Base-by-base conservation (phyloP, 1,284 basidiomycete species). In the Trichosporon sp. region DNA sequence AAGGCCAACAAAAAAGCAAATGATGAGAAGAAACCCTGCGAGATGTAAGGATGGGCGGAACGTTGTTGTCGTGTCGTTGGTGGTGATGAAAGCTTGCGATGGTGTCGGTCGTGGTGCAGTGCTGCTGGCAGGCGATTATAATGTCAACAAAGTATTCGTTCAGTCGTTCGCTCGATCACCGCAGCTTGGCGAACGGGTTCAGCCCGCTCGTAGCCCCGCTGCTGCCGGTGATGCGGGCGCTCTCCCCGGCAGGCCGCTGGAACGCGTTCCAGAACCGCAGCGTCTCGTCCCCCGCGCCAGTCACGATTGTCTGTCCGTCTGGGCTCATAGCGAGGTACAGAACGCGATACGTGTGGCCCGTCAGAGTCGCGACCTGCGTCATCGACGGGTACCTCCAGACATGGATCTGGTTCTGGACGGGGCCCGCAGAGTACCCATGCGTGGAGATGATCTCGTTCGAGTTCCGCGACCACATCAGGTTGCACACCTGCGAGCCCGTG, bases 361-460 rank as follows among this genome's bases (percentile, higher is more conserved):
- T 93, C 13, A 99, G 86, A 4, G 93, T 94, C 0, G 95, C 95
- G 8, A 98, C 93, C 87, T 95, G 95, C 70, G 91, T 90, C 82
- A 96, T 87, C 9, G 90, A 90, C 0, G 96, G 97, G 82, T 98
- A 98, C 78, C 92, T 91, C 96, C 96, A 99, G 74, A 99, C 92
- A 78, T 94, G 95, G 68, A 99, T 96, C 83, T 99, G 96, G 83
- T 99, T 98, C 82, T 98, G 95, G 5, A 95, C 90, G 0, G 92
- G 90, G 2, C 93, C 94, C 6, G 90, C 92, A 23, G 93, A 96
- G 85, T 95, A 99, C 0, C 97, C 96, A 78, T 99, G 96, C 1
- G 96, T 99, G 13, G 94, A 97, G 35, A 99, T 95, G 38, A 99
- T 88, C 83, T 99, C 96, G 79, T 98, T 96, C 18, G 95, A 95